Evolutionary conservation across 2,329 filamentous ascomycete genomes (phyloP).

Genomic region (Alternaria sp.): DNA sequence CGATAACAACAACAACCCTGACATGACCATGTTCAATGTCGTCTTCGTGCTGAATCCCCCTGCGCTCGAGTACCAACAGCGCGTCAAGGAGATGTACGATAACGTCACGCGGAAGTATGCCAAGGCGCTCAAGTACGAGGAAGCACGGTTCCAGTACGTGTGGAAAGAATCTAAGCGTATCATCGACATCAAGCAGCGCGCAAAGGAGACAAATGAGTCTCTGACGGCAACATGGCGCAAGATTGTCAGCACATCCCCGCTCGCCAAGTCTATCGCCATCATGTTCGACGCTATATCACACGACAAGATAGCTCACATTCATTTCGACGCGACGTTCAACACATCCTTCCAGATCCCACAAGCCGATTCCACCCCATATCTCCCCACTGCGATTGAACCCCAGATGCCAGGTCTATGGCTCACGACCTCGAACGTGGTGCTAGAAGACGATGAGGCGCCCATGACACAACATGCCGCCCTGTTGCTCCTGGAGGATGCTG

Average conservation of each 20-base stretch:
- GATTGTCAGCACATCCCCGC: constrained; percentile 74
- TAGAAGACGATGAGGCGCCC: constrained; percentile 71
- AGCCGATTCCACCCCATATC: constrained; percentile 72
- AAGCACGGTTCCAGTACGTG: constrained; percentile 88
- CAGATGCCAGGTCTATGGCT: constrained; percentile 81
- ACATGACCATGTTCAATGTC: constrained; percentile 98
- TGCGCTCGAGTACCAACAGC: constrained; percentile 75
- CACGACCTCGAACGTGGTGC: constrained; percentile 82
- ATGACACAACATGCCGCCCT: constrained; percentile 88
- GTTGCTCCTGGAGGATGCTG: constrained; percentile 82
- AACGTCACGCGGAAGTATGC: constrained; percentile 92
- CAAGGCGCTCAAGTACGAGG: constrained; percentile 90
- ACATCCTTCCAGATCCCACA: constrained; percentile 71
- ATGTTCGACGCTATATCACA: constrained; percentile 82
- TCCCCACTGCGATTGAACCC: constrained; percentile 73
- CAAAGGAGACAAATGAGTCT: constrained; percentile 71
- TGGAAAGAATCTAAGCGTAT: constrained; percentile 90
- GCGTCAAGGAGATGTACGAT: constrained; percentile 81
- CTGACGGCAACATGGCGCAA: constrained; percentile 74
- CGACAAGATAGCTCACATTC: constrained; percentile 85
- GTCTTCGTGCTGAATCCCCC: constrained; percentile 89
- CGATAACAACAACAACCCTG: constrained; percentile 64
- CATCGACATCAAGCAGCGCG: constrained; percentile 80
- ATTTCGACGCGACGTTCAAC: constrained; percentile 70
- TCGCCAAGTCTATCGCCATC: constrained; percentile 83